Base-by-base conservation (phyloP, 2,329 filamentous ascomycete genomes). In the Xylaria digitata region DNA sequence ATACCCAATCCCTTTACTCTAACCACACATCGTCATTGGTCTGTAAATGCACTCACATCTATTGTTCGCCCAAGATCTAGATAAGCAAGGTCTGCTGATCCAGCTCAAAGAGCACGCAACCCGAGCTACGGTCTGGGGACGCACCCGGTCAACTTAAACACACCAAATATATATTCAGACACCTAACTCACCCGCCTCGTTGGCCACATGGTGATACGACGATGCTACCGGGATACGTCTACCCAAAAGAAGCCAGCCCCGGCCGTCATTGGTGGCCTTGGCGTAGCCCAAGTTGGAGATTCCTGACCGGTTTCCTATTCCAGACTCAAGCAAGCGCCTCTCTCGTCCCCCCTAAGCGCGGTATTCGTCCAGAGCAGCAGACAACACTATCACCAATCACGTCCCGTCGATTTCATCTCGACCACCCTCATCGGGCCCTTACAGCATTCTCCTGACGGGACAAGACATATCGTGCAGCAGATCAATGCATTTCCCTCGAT, bases 381-480 rank as follows among this genome's bases (percentile, higher is more conserved):
- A n/a, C 54, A 46, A 7, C 9, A 34, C 46, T 6, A 43, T 13
- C 37, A 32, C 57, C 57, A 65, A 65, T 65, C 63, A 65, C 19
- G 23, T 40, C 9, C 30, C 3, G 30, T 43, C 26, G 45, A 57
- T 46, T 43, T 59, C 17, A 9, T 45, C 15, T 40, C 37, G 37
- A 15, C 37, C 9, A 15, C 37, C 37, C 37, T 40, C 37, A 40
- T 15, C 37, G 32, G 9, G 32, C 37, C 37, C 21, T 13, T 11
- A 50, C 21, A 32, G 42, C 11, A 17, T 11, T 34, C 6, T 19
- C 17, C 26, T 19, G 8, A 32, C 26, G n/a, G 15, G 26, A 52
- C 49, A 53, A 19, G 26, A 45, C 8, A 45, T 45, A 45, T 45
- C 19, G n/a, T 45, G 30, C 34, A 53, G 6, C 6, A 11, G n/a